Evolutionary conservation across 2,329 filamentous ascomycete genomes (phyloP).

Genomic region (Fusarium papillatum): DNA sequence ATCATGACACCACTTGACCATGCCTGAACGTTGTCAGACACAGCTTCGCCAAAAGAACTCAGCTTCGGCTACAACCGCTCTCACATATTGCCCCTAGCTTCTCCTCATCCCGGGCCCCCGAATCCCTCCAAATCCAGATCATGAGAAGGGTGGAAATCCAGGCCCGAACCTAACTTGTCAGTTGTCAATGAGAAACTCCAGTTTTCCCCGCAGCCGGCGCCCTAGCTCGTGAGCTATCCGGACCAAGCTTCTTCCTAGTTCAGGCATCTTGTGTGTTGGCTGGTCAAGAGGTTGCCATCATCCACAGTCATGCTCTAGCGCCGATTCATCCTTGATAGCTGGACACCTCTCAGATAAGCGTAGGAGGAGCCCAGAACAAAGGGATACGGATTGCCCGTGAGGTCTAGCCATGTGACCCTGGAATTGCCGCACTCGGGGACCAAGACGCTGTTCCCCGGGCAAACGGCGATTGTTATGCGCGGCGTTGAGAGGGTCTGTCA

Average conservation of each 20-base stretch:
- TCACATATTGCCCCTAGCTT: background rate
- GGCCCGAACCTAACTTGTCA: background rate
- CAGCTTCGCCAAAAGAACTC: background rate
- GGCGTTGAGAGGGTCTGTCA: background rate
- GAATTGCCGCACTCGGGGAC: slow-evolving; percentile 1
- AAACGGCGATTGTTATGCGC: background rate
- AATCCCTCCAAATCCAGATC: slow-evolving; percentile 4
- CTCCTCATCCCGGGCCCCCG: background rate
- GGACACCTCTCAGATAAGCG: background rate
- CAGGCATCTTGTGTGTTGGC: background rate
- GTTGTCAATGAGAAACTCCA: background rate
- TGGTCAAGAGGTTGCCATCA: background rate
- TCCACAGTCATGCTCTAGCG: background rate
- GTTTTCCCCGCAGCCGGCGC: slow-evolving; percentile 4
- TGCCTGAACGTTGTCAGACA: background rate
- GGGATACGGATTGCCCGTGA: background rate
- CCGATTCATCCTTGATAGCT: slow-evolving; percentile 1
- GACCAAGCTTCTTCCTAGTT: background rate
- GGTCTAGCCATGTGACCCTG: background rate
- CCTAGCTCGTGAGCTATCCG: background rate
- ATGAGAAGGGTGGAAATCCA: slow-evolving; percentile 11
- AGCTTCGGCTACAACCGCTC: background rate
- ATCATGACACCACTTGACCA: slow-evolving; percentile 22
- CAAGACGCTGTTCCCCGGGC: background rate
- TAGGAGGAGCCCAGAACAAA: background rate